Conservation (phyloP, 1,284 basidiomycete species). For the Hemileia vastatrix region DNA sequence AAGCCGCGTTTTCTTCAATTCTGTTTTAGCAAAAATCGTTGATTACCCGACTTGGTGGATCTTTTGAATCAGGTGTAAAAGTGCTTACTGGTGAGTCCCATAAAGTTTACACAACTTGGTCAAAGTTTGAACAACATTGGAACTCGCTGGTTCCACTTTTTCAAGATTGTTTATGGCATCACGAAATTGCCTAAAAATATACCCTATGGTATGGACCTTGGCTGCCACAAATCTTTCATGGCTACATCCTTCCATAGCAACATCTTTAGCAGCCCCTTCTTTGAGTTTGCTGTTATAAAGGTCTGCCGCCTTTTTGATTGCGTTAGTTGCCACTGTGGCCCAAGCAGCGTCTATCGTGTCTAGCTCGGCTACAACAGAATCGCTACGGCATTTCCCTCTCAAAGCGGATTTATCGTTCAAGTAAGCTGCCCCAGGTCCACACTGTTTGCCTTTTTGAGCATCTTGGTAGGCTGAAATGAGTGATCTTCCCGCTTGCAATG, state of each 20-base stretch:
- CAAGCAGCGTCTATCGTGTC: conserved; percentile 41
- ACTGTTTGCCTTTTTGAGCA: conserved; percentile 38
- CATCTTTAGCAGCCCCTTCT: conserved; percentile 36
- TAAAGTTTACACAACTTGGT: conserved; percentile 16
- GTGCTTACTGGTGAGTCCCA: conserved; percentile 13
- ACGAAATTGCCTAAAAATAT: conserved; percentile 44
- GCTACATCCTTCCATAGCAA: conserved; percentile 42
- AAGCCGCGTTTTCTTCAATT: conserved; percentile 20
- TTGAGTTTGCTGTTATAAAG: conserved; percentile 36
- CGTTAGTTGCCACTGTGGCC: conserved; percentile 40
- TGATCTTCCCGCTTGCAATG: conserved; percentile 41
- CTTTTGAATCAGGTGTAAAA: not conserved
- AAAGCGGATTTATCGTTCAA: conserved; percentile 38
- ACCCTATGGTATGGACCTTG: conserved; percentile 42
- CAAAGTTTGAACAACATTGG: conserved; percentile 1
- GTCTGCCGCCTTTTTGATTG: conserved; percentile 42
- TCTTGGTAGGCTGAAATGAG: conserved; percentile 41
- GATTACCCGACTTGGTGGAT: not conserved
- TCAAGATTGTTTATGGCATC: conserved; percentile 34
- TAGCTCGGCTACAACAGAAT: conserved; percentile 34
- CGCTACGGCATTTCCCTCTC: conserved; percentile 31
- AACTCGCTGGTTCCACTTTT: conserved; percentile 18
- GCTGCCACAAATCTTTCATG: conserved; percentile 44
- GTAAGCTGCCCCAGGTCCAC: conserved; percentile 32
- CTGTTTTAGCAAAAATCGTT: no score